These are phyloP conservation scores for Inga oerstediana DNA, from an alignment of 306 rosid genomes.

Conservation along the genomic window DNA sequence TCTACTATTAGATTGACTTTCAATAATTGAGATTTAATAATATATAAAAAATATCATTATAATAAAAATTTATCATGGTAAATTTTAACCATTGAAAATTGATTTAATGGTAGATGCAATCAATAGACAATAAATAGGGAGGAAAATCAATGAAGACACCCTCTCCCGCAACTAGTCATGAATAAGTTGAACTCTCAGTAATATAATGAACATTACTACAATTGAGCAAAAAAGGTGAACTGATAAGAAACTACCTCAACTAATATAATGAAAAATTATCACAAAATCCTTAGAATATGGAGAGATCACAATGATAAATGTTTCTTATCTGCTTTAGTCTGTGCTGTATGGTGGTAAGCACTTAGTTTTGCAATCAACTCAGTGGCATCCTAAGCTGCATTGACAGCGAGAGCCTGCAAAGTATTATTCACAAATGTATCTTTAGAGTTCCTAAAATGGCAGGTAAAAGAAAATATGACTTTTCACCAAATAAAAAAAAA, in stretches of 20 bases:
- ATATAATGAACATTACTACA: background rate
- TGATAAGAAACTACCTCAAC: constrained; percentile 28
- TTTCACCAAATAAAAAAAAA: too few species aligned
- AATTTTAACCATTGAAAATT: too few species aligned
- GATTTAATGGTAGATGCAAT: too few species aligned
- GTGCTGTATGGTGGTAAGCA: constrained; percentile 84
- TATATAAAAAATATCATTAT: too few species aligned
- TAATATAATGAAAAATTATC: background rate
- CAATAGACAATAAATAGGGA: too few species aligned
- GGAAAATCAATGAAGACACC: too few species aligned
- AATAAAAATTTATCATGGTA: too few species aligned
- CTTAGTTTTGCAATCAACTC: constrained; percentile 86
- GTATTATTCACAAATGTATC: constrained; percentile 22
- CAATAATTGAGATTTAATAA: too few species aligned
- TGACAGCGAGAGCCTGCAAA: constrained; percentile 88
- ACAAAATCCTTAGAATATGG: background rate
- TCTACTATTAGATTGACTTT: too few species aligned
- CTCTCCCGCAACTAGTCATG: too few species aligned
- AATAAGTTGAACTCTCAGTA: background rate
- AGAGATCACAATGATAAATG: constrained; percentile 50
- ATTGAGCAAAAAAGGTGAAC: background rate
- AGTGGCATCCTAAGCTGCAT: constrained; percentile 99
- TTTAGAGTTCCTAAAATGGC: background rate
- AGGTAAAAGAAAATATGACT: background rate
- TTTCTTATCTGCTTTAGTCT: constrained; percentile 86